phyloP scores from a whole-genome alignment of 768 basidiomycete genomes.

The Pleurotus cornucopiae region DNA sequence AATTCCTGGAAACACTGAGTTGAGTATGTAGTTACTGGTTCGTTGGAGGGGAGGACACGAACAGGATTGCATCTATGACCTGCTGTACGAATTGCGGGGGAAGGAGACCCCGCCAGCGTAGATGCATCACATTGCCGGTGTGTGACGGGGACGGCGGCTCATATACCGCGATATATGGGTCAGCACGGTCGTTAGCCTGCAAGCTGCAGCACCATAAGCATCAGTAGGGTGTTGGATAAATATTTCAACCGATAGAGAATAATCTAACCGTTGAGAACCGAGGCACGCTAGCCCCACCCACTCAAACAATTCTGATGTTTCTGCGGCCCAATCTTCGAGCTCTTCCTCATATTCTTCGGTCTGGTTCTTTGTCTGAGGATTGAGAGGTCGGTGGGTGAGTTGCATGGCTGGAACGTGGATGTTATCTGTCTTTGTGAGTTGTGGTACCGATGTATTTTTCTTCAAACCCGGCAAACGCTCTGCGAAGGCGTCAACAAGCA shows the following conservation, averaged over 20 bases:
- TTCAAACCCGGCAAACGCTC: background rate
- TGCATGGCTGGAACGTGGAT: conserved; percentile 36
- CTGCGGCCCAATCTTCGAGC: conserved; percentile 48
- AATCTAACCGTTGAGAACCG: conserved; percentile 57
- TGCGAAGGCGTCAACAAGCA: background rate
- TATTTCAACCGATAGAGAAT: background rate
- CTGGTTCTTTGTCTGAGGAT: conserved; percentile 11
- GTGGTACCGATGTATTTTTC: conserved; percentile 6
- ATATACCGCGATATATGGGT: conserved; percentile 69
- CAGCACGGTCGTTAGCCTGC: conserved; percentile 55
- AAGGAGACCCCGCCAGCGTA: conserved; percentile 62
- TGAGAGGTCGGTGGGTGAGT: conserved; percentile 16
- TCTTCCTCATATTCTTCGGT: conserved; percentile 22
- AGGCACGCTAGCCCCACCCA: conserved; percentile 72
- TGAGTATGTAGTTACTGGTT: background rate
- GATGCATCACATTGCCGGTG: conserved; percentile 44
- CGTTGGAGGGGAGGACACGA: conserved; percentile 13
- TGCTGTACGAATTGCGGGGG: conserved; percentile 46
- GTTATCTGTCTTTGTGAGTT: conserved; percentile 22
- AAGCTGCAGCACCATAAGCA: conserved; percentile 37
- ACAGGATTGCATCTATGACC: conserved; percentile 44
- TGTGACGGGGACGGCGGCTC: conserved; percentile 42
- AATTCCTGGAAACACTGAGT: background rate
- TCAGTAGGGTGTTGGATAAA: background rate
- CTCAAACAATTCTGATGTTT: conserved; percentile 50